Percentiles rank a stretch among this genome's conserved stretches.
phyloP scores from a whole-genome alignment of 2,329 filamentous ascomycete genomes.

The Aspergillus fijiensis region DNA sequence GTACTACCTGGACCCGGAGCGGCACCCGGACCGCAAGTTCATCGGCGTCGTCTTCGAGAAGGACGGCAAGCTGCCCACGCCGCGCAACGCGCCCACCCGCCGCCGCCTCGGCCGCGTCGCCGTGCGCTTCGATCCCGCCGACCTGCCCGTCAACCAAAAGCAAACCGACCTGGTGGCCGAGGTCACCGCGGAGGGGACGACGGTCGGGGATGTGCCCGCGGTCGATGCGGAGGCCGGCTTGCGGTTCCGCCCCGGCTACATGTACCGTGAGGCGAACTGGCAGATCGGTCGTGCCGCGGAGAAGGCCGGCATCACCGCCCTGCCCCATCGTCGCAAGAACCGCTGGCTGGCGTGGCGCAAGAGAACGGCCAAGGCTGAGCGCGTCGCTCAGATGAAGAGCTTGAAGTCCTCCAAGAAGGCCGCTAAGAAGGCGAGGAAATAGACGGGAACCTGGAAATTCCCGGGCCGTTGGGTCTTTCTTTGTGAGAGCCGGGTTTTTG shows the following conservation, averaged over 20 bases:
- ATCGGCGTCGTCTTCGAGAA: slow-evolving; percentile 91
- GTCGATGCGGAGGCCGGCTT: slow-evolving; percentile 29
- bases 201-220: slow-evolving; percentile 25
- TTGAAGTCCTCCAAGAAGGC: slow-evolving; percentile 50
- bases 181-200: slow-evolving; percentile 24
- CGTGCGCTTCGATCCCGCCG: slow-evolving; percentile 35
- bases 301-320: slow-evolving; percentile 57
- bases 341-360: slow-evolving; percentile 67
- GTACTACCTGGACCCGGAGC: slow-evolving; percentile 86
- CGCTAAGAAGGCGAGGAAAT: slow-evolving; percentile 38
- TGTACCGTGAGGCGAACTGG: slow-evolving; percentile 67
- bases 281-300: slow-evolving; percentile 65
- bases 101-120: slow-evolving; percentile 73
- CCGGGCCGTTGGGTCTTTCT: slow-evolving; percentile 11
- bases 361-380: slow-evolving; percentile 51
- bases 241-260: slow-evolving; percentile 57
- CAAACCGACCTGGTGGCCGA: slow-evolving; percentile 26
- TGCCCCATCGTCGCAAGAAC: slow-evolving; percentile 57
- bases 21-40: slow-evolving; percentile 84
- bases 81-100: slow-evolving; percentile 69
- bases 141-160: slow-evolving; percentile 14
- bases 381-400: slow-evolving; percentile 55
- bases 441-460: slow-evolving; percentile 5
- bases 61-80: slow-evolving; percentile 74
- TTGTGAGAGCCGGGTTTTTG: background rate